Evolutionary conservation across 2,329 filamentous ascomycete species (phyloP), one percentile per base, ranked within the genome.

Genomic region (Cladosporium colombiae): DNA sequence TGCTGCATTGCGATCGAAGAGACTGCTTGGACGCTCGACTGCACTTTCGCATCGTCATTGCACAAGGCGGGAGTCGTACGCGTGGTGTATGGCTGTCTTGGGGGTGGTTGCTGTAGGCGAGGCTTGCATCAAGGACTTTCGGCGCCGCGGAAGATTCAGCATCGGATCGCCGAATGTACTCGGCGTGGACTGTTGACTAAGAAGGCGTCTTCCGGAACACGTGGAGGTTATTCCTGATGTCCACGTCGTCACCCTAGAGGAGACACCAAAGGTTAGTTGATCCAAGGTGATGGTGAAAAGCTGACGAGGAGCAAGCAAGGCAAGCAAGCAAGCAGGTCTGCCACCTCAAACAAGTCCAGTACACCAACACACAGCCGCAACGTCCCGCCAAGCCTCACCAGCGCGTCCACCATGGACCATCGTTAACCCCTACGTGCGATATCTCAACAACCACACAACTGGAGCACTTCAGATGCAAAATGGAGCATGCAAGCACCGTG

Each of bases 311-410:
- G 21, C 33, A 33, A 52, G 25, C 25, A 25, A 16, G 16, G 25
- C 16, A 5, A 21, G 44, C 59, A 35, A 52, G 31, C 27, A 25
- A 40, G 31, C 21, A 23, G 37, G 21, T 16, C 29, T 35, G 29
- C 14, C 10, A 44, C 23, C 49, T 40, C 46, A 23, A 55, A 21
- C 29, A 40, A 37, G 27, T 53, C n/a, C 60, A 3, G 10, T 40
- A 33, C 29, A 40, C 23, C 44, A 23, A 33, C 25, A 35, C 5
- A 21, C 25, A 31, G 21, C 10, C 16, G 25, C 25, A 49, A 52
- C 11, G 8, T 40, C 49, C n/a, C 49, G 60, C 60, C 49, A 62
- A 62, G 49, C 60, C 60, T 62, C 31, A 52, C 46, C 60, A 62
- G 31, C 60, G 49, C 49, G 46, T 18, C 49, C 46, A 16, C 31